Base-by-base conservation (phyloP, 148 eudicot genomes). In the Amaranthus hypochondriacus region DNA sequence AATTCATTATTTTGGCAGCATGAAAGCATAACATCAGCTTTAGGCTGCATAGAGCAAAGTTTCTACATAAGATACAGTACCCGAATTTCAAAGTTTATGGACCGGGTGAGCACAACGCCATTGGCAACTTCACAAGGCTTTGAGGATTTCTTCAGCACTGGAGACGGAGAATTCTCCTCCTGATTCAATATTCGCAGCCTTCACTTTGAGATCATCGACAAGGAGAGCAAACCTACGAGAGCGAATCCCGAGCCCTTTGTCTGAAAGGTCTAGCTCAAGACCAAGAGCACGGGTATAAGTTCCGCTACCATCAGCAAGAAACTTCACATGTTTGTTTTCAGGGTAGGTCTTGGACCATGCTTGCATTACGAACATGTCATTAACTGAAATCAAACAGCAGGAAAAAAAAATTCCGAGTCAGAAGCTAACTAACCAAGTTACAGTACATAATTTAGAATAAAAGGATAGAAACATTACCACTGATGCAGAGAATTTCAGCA, bases 281-380 rank as follows among this genome's bases (percentile, higher is more conserved):
- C 90, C 95, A 11, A 92, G 92, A 61, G 92, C 86, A 68, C 67
- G 83, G 51, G 92, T 89, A 84, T 89, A 92, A 62, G 70, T 68
- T 55, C 83, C 97, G 53, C 89, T 77, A 54, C 95, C 92, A 76
- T 92, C 97, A 56, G 89, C 97, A 39, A 92, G 72, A 76, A 92
- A 92, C 86, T 92, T 92, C 56, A 92, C 83, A 47, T 83, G 82
- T 81, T 88, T 84, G 83, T 87, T 89, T 13, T 86, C 92, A 13
- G 92, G 87, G 84, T 79, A 92, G 21, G 90, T 83, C 76, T 92
- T 89, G 61, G 84, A 85, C 97, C 97, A 92, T 59, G 90, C 97
- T 80, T 86, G 89, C 97, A 92, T 92, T 85, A 92, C 95, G 77
- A 85, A 89, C 4, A 90, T 90, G 74, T 92, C 97, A 72, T 92